A percentile compares a stretch with the other conserved stretches of the same genome.
Evolutionary conservation across 2,329 filamentous ascomycete species (phyloP).

Genomic region (Paramyrothecium roridum): DNA sequence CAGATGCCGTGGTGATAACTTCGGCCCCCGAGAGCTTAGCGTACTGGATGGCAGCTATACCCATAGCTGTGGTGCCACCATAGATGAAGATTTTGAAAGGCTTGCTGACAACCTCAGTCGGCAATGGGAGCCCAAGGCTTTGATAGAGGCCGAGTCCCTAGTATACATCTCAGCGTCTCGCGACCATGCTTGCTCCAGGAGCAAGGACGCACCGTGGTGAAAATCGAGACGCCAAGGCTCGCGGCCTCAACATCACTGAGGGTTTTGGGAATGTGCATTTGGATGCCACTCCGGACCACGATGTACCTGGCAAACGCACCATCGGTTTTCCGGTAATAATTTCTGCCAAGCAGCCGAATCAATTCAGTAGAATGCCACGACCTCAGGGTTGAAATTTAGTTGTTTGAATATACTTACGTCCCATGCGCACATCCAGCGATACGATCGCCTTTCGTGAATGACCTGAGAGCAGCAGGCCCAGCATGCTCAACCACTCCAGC

Average conservation of each 20-base stretch:
- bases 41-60: slow-evolving; percentile 41
- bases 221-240: slow-evolving; percentile 34
- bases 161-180: not conserved
- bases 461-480: slow-evolving; percentile 36
- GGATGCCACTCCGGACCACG: slow-evolving; percentile 33
- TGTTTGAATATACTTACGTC: slow-evolving; percentile 10
- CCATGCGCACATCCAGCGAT: slow-evolving; percentile 38
- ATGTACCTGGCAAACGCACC: slow-evolving; percentile 40
- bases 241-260: slow-evolving; percentile 43
- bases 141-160: slow-evolving; percentile 49
- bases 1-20: slow-evolving; percentile 37
- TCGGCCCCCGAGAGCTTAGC: slow-evolving; percentile 30
- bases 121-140: slow-evolving; percentile 41
- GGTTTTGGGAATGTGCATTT: slow-evolving; percentile 40
- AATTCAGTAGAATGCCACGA: not conserved
- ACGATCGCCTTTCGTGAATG: slow-evolving; percentile 44
- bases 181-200: not conserved
- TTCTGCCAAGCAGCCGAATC: not conserved
- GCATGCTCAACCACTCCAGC: slow-evolving; percentile 44
- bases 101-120: slow-evolving; percentile 32
- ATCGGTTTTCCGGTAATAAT: not conserved
- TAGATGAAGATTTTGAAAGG: slow-evolving; percentile 36
- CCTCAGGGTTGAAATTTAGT: too few relatives aligned
- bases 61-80: slow-evolving; percentile 49
- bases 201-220: slow-evolving; percentile 29